A percentile compares a stretch with the other conserved stretches of the same genome.
These are phyloP conservation scores for Komagataella ulmi DNA, from an alignment of 805 yeast genomes.

Conservation along the genomic window DNA sequence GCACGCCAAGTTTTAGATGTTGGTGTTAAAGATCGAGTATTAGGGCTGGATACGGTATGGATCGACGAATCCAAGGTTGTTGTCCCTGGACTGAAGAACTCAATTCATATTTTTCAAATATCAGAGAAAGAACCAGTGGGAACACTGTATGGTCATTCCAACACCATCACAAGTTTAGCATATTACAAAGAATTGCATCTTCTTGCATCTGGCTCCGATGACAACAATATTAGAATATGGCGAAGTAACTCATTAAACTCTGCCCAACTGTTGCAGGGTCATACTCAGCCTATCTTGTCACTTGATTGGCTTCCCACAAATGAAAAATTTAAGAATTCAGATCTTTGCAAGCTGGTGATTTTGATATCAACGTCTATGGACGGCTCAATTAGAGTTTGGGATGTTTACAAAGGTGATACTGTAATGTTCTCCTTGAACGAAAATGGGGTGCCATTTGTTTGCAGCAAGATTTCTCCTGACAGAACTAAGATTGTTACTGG, in stretches of 20 bases:
- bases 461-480: constrained; percentile 38
- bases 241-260: constrained; percentile 45
- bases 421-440: constrained; percentile 20
- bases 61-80: constrained; percentile 56
- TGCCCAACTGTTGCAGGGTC: constrained; percentile 34
- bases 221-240: constrained; percentile 65
- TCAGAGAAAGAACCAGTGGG: constrained; percentile 35
- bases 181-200: constrained; percentile 40
- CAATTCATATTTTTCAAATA: constrained; percentile 42
- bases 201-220: constrained; percentile 70
- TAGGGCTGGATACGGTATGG: constrained; percentile 60
- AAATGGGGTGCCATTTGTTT: constrained; percentile 43
- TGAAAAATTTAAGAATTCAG: not conserved
- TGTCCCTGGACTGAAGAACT: constrained; percentile 44
- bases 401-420: constrained; percentile 28
- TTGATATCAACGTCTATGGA: constrained; percentile 49
- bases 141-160: constrained; percentile 49
- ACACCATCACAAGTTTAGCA: constrained; percentile 37
- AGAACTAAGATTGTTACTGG: constrained; percentile 43
- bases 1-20: constrained; percentile 27
- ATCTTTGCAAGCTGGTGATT: not conserved
- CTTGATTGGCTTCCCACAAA: constrained; percentile 37
- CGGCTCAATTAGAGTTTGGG: constrained; percentile 61
- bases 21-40: constrained; percentile 5
- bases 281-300: constrained; percentile 42